Conservation (phyloP, 2,329 filamentous ascomycete species). For the Zarea fungicola region DNA sequence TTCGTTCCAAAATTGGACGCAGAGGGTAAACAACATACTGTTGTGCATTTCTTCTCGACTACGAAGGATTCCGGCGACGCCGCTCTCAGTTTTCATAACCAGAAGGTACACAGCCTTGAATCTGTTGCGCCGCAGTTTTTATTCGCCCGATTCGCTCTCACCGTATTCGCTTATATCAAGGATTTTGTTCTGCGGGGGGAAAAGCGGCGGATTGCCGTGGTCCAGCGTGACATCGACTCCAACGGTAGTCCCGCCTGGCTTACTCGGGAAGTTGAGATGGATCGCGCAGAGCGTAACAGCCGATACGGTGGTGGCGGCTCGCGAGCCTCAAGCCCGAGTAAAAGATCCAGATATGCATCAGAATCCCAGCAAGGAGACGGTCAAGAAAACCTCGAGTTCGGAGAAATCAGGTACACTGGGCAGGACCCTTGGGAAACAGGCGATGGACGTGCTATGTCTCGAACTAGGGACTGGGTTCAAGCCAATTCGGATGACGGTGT, state of each 20-base stretch:
- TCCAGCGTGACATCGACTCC: not conserved
- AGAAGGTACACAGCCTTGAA: not conserved
- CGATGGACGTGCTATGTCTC: too few species aligned
- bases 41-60: conserved; percentile 7
- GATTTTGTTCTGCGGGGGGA: not conserved
- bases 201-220: not conserved
- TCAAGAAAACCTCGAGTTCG: too few species aligned
- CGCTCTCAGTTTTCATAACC: not conserved
- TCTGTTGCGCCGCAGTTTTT: not conserved
- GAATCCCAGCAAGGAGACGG: too few species aligned
- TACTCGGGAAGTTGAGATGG: not conserved
- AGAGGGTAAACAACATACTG: not conserved
- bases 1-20: conserved; percentile 2
- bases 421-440: too few species aligned
- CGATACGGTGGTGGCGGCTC: not conserved
- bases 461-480: too few species aligned
- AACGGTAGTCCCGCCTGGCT: not conserved
- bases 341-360: not conserved
- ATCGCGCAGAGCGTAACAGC: not conserved
- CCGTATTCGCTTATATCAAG: not conserved
- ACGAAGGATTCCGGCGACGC: not conserved
- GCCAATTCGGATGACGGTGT: too few species aligned
- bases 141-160: not conserved
- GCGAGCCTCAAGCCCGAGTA: not conserved
- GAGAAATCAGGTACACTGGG: too few species aligned